These are phyloP conservation scores for Gynandropsis gynandra DNA, from an alignment of 345 rosid genomes.

Conservation along the genomic window DNA sequence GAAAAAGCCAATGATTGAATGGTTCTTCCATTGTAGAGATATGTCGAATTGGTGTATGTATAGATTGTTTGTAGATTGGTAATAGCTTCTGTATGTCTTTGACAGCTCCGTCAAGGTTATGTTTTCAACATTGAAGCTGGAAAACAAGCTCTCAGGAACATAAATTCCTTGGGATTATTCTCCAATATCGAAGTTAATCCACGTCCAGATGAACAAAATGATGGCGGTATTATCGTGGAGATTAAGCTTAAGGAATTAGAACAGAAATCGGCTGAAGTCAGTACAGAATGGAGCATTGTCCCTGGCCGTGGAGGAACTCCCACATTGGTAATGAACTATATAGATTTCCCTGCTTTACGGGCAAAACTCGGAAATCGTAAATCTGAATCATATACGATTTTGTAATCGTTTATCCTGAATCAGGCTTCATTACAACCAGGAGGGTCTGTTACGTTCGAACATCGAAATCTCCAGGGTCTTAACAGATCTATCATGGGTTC, in stretches of 20 bases:
- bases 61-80: constrained; percentile 8
- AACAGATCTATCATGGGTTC: constrained; percentile 94
- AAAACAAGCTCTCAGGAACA: constrained; percentile 81
- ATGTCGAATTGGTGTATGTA: not conserved
- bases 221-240: constrained; percentile 96
- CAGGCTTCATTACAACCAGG: constrained; percentile 98
- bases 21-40: not conserved
- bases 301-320: constrained; percentile 99
- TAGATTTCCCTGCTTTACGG: not conserved
- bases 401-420: constrained; percentile 12
- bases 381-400: not conserved
- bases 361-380: not conserved
- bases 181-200: constrained; percentile 96
- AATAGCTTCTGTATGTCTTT: constrained; percentile 21
- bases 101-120: constrained; percentile 76
- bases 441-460: constrained; percentile 95
- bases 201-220: constrained; percentile 91
- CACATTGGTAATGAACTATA: constrained; percentile 52
- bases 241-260: constrained; percentile 94
- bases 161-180: constrained; percentile 74
- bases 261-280: constrained; percentile 97
- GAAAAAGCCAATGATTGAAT: no score
- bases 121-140: constrained; percentile 95
- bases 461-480: constrained; percentile 81
- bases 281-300: constrained; percentile 97